phyloP scores from a whole-genome alignment of 495 filamentous ascomycete species.

The Sordaria brevicollis region DNA sequence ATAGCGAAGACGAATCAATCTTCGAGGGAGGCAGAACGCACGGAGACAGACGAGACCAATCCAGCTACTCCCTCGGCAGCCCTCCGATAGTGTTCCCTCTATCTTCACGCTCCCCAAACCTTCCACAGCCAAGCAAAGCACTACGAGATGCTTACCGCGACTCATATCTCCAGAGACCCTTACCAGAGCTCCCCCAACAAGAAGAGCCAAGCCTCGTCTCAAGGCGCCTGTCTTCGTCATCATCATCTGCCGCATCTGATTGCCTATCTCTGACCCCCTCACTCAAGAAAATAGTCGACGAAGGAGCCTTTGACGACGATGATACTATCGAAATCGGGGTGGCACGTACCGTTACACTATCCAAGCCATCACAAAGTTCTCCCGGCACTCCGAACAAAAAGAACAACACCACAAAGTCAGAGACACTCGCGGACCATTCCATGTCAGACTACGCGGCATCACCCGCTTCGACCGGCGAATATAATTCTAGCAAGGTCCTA shows the following conservation, averaged over 20 bases:
- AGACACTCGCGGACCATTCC: conserved; percentile 12
- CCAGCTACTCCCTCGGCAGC: conserved; percentile 15
- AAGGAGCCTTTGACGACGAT: conserved; percentile 28
- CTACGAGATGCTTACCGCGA: conserved; percentile 9
- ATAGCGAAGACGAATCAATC: neutral
- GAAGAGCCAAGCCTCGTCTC: conserved; percentile 1
- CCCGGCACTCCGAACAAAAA: neutral
- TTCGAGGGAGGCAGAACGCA: neutral
- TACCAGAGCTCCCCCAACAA: conserved; percentile 32
- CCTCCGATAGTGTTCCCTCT: conserved; percentile 19
- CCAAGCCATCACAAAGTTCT: neutral
- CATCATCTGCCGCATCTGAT: conserved; percentile 9
- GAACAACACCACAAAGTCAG: neutral
- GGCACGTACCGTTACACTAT: conserved; percentile 13
- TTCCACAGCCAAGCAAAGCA: conserved; percentile 16
- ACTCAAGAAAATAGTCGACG: conserved; percentile 27
- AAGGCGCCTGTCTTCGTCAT: conserved; percentile 11
- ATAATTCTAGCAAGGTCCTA: conserved; percentile 7
- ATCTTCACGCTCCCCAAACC: neutral
- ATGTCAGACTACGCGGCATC: conserved; percentile 27
- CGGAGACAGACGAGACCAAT: neutral
- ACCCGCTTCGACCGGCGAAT: conserved; percentile 14
- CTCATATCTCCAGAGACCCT: conserved; percentile 28
- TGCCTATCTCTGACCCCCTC: conserved; percentile 31
- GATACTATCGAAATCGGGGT: conserved; percentile 20